Evolutionary conservation across 805 yeast species (phyloP).

Genomic region (Wickerhamiella kazuoi): DNA sequence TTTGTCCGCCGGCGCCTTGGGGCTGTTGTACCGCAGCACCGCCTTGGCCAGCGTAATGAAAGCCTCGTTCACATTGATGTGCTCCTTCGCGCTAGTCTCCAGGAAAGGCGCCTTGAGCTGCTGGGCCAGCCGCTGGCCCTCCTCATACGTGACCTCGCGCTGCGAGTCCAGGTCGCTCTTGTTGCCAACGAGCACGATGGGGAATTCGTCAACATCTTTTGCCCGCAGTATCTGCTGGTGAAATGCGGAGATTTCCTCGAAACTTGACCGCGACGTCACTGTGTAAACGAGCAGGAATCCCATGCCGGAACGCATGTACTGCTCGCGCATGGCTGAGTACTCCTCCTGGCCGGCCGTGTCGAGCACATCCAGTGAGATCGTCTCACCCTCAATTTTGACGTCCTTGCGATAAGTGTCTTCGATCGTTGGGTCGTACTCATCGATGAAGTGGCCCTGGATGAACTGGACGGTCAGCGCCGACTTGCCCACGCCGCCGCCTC

Average conservation of each 20-base stretch:
- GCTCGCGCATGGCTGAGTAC: slow-evolving; percentile 84
- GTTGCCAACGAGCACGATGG: slow-evolving; percentile 85
- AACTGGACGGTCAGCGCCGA: slow-evolving; percentile 89
- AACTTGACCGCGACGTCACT: slow-evolving; percentile 63
- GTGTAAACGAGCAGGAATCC: slow-evolving; percentile 81
- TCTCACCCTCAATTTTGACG: slow-evolving; percentile 65
- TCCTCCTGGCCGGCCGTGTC: slow-evolving; percentile 99
- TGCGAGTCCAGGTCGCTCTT: slow-evolving; percentile 64
- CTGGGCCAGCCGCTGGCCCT: slow-evolving; percentile 62
- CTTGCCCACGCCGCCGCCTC: slow-evolving; percentile 98
- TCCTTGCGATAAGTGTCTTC: slow-evolving; percentile 64
- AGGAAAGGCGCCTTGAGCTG: slow-evolving; percentile 47
- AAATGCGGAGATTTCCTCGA: slow-evolving; percentile 69
- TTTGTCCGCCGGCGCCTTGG: not conserved
- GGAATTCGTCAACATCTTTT: slow-evolving; percentile 30
- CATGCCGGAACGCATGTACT: slow-evolving; percentile 91
- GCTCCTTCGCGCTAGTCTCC: slow-evolving; percentile 86
- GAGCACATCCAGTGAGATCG: slow-evolving; percentile 64
- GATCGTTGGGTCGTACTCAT: slow-evolving; percentile 96
- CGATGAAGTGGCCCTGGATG: slow-evolving; percentile 87
- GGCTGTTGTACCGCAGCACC: slow-evolving; percentile 15
- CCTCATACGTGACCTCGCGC: slow-evolving; percentile 67
- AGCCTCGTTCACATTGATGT: slow-evolving; percentile 76
- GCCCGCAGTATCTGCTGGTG: slow-evolving; percentile 64
- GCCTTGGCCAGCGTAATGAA: slow-evolving; percentile 34